phyloP scores from a whole-genome alignment of 2,329 filamentous ascomycete genomes.

The Thermoascus crustaceus region DNA sequence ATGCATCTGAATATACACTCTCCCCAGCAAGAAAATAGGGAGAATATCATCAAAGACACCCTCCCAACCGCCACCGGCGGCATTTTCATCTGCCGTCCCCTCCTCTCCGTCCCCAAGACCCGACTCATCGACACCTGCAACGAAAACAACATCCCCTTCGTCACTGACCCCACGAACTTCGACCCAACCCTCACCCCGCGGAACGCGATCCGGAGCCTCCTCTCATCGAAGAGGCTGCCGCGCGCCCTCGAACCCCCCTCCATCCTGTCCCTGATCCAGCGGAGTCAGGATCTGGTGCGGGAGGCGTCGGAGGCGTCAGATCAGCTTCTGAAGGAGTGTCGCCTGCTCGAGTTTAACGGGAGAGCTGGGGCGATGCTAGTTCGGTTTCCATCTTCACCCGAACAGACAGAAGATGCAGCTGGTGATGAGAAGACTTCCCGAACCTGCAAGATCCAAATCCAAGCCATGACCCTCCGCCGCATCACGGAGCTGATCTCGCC shows the following conservation, averaged over 20 bases:
- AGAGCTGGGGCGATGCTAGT: constrained; percentile 27
- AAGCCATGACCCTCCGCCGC: constrained; percentile 39
- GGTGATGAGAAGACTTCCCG: background rate
- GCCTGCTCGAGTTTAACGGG: constrained; percentile 23
- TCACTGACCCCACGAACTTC: constrained; percentile 75
- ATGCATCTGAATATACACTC: too few relatives aligned
- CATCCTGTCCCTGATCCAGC: constrained; percentile 53
- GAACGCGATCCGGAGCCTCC: constrained; percentile 69
- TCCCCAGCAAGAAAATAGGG: too few relatives aligned
- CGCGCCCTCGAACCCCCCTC: constrained; percentile 57
- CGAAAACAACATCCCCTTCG: constrained; percentile 61
- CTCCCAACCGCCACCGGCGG: constrained; percentile 27
- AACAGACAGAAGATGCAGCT: constrained; percentile 8
- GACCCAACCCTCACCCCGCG: constrained; percentile 68
- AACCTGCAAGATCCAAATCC: constrained; percentile 18
- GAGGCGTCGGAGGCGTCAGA: constrained; percentile 47
- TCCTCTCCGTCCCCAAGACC: constrained; percentile 53
- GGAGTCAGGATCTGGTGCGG: constrained; percentile 39
- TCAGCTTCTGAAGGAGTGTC: constrained; percentile 39
- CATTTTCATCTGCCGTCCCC: constrained; percentile 29
- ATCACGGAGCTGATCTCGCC: constrained; percentile 45
- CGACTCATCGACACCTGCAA: constrained; percentile 59
- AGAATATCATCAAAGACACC: constrained; percentile 3
- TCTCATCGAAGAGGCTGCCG: constrained; percentile 54
- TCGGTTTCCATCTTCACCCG: constrained; percentile 16